Evolutionary conservation across 371 early-diverging fungal species (phyloP).

Genomic region (Nosema granulosis): DNA sequence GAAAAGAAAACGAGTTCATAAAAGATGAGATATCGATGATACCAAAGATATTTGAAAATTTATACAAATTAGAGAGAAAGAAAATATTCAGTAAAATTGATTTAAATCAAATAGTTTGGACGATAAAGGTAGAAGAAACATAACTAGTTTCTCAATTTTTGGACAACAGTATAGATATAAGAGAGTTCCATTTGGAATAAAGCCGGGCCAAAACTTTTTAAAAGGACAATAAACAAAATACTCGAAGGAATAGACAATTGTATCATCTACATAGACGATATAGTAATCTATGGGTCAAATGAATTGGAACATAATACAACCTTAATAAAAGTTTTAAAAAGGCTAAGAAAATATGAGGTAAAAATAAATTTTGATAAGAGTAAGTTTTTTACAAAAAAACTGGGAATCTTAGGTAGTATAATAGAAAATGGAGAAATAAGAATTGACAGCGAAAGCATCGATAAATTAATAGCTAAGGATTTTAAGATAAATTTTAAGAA

Average conservation of each 20-base stretch:
- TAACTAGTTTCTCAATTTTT: conserved; percentile 15
- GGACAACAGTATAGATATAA: conserved; percentile 17
- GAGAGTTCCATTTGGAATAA: conserved; percentile 39
- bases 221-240: conserved; percentile 15
- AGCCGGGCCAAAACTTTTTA: conserved; percentile 32
- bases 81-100: conserved; percentile 30
- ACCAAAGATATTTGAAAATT: conserved; percentile 1
- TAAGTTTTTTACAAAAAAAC: conserved; percentile 1
- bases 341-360: conserved; percentile 1
- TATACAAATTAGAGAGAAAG: neutral
- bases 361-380: conserved; percentile 26
- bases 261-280: conserved; percentile 44
- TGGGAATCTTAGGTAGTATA: conserved; percentile 23
- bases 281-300: conserved; percentile 3
- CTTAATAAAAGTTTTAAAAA: neutral
- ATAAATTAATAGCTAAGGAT: neutral
- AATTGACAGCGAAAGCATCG: neutral
- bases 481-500: conserved; percentile 1
- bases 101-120: conserved; percentile 24
- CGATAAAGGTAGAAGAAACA: neutral
- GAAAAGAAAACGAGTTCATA: conserved; percentile 9
- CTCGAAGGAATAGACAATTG: conserved; percentile 6
- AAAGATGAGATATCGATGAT: neutral
- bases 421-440: conserved; percentile 14
- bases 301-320: conserved; percentile 5